These are phyloP conservation scores for Lojkania enalia DNA, from an alignment of 2,329 filamentous ascomycete genomes.

Conservation along the genomic window DNA sequence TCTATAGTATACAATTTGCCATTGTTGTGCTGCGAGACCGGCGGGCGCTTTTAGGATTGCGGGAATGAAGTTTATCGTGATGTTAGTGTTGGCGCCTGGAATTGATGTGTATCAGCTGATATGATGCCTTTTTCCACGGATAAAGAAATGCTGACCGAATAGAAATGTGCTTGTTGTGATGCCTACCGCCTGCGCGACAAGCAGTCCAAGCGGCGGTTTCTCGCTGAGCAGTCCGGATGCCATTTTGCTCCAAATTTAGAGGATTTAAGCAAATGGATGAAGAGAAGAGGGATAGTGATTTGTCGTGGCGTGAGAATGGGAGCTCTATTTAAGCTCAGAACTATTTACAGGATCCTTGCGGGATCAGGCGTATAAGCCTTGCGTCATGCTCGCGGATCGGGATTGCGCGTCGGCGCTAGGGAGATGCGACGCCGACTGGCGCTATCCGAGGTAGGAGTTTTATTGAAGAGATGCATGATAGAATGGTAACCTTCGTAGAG, in stretches of 20 bases:
- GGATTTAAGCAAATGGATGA: neutral
- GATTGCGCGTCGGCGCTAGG: too few relatives aligned
- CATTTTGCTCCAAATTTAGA: conserved; percentile 19
- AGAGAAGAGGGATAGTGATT: neutral
- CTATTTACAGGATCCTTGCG: too few relatives aligned
- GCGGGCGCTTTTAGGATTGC: conserved; percentile 60
- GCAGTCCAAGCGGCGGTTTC: conserved; percentile 39
- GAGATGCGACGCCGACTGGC: too few relatives aligned
- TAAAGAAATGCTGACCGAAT: conserved; percentile 36
- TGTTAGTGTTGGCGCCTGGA: conserved; percentile 37
- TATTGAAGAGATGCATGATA: too few relatives aligned
- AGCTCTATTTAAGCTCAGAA: too few relatives aligned
- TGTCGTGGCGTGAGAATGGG: too few relatives aligned
- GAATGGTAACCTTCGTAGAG: too few relatives aligned
- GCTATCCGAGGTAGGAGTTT: too few relatives aligned
- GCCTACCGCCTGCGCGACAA: conserved; percentile 55
- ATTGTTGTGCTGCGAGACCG: conserved; percentile 60
- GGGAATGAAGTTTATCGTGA: conserved; percentile 54
- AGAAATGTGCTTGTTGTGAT: conserved; percentile 56
- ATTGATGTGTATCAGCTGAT: neutral
- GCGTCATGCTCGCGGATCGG: too few relatives aligned
- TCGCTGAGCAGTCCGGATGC: conserved; percentile 26
- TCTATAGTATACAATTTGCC: conserved; percentile 49
- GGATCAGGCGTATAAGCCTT: too few relatives aligned
- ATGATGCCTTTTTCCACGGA: neutral